Evolutionary conservation across 179 eudicot species (phyloP).

Genomic region (Corrigiola litoralis): DNA sequence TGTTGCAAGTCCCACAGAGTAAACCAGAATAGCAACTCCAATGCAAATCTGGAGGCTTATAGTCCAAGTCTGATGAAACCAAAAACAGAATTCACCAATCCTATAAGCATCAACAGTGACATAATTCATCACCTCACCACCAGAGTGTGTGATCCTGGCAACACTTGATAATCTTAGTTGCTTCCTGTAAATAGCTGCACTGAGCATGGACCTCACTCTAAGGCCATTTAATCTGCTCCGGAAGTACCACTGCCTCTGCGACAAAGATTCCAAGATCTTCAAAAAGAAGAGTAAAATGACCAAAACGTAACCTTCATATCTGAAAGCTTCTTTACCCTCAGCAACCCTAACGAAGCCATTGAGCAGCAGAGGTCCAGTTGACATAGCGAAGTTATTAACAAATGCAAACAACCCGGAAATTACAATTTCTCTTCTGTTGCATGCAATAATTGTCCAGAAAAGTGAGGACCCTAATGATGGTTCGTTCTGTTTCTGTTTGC

Average conservation of each 20-base stretch:
- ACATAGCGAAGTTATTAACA: conserved; percentile 26
- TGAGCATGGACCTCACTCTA: conserved; percentile 34
- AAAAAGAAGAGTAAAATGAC: conserved; percentile 33
- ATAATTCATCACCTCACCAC: conserved; percentile 34
- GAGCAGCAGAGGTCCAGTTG: conserved; percentile 37
- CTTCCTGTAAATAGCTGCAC: conserved; percentile 35
- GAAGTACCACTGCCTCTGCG: conserved; percentile 48
- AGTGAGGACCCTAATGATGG: conserved; percentile 16
- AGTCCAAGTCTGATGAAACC: conserved; percentile 30
- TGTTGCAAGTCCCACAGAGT: conserved; percentile 27
- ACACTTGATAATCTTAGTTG: conserved; percentile 33
- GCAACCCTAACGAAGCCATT: conserved; percentile 38
- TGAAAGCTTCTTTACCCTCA: conserved; percentile 32
- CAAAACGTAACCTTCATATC: conserved; percentile 32
- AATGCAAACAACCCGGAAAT: conserved; percentile 41
- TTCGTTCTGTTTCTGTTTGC: conserved; percentile 16
- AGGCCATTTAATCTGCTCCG: conserved; percentile 32
- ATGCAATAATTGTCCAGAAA: conserved; percentile 26
- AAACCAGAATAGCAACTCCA: conserved; percentile 23
- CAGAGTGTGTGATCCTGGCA: conserved; percentile 25
- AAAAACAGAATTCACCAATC: conserved; percentile 28
- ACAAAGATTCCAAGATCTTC: conserved; percentile 36
- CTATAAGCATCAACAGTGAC: conserved; percentile 37
- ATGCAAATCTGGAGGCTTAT: conserved; percentile 30
- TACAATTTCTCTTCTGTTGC: conserved; percentile 31